Evolutionary conservation across 2,329 filamentous ascomycete genomes (phyloP).

Genomic region (Pestalotiopsis sp.): DNA sequence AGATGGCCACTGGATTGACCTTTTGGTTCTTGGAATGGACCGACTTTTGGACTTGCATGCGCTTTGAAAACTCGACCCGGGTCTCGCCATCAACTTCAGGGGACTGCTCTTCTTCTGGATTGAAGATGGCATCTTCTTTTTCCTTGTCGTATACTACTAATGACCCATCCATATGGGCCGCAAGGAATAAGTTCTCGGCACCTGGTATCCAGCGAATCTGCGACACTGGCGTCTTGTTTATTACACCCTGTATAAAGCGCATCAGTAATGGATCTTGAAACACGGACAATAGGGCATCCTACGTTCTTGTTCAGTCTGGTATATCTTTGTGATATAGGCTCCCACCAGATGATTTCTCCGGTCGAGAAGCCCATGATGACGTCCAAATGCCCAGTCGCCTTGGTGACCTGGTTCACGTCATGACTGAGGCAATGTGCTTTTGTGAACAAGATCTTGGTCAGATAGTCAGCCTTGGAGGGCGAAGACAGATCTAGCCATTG

Average conservation of each 20-base stretch:
- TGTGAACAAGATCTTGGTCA: constrained; percentile 96
- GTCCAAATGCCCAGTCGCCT: constrained; percentile 79
- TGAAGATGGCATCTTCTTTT: constrained; percentile 68
- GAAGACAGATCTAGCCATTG: constrained; percentile 94
- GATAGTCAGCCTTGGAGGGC: constrained; percentile 77
- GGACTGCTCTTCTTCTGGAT: constrained; percentile 35
- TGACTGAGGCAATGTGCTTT: constrained; percentile 95
- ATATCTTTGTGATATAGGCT: constrained; percentile 95
- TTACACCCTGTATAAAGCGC: constrained; percentile 66
- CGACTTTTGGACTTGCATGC: constrained; percentile 81
- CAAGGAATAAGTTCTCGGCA: constrained; percentile 90
- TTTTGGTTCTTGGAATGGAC: constrained; percentile 94
- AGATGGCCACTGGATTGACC: constrained; percentile 86
- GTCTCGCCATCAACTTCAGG: constrained; percentile 37
- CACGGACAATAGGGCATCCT: constrained; percentile 27
- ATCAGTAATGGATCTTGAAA: constrained; percentile 4
- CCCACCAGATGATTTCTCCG: constrained; percentile 98
- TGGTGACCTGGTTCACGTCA: constrained; percentile 85
- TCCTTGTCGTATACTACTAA: constrained; percentile 95
- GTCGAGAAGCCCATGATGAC: constrained; percentile 95
- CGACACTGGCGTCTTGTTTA: constrained; percentile 83
- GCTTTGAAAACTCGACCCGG: constrained; percentile 42
- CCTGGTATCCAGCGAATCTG: constrained; percentile 93
- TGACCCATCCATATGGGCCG: constrained; percentile 88
- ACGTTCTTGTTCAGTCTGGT: constrained; percentile 95